Percentiles rank a stretch among this genome's conserved stretches.
Evolutionary conservation across 1,139 yeast genomes (phyloP).

Genomic region (Geotrichum cucujoidarum): DNA sequence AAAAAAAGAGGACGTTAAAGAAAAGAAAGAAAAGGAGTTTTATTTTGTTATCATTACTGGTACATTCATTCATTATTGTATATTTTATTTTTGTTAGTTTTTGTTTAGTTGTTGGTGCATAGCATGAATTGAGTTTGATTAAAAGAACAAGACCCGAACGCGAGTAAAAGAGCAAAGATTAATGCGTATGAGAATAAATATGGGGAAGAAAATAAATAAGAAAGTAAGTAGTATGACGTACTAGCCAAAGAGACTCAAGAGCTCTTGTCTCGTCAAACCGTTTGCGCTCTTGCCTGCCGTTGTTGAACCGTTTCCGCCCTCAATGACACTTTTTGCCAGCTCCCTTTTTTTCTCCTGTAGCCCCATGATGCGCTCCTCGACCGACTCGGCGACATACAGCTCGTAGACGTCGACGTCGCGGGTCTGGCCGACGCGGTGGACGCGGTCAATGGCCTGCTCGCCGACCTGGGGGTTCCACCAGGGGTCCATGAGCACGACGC

Average conservation of each 20-base stretch:
- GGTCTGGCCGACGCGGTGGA: constrained; percentile 55
- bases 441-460: constrained; percentile 60
- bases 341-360: constrained; percentile 48
- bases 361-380: constrained; percentile 47
- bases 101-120: no score
- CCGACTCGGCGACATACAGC: constrained; percentile 43
- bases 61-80: no score
- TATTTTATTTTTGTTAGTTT: no score
- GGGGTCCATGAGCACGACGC: constrained; percentile 53
- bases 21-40: no score
- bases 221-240: background rate
- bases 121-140: no score
- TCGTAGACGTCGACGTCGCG: constrained; percentile 50
- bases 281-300: background rate
- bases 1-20: no score
- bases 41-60: no score
- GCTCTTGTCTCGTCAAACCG: background rate
- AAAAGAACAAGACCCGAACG: no score
- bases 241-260: background rate
- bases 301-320: constrained; percentile 26
- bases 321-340: constrained; percentile 48
- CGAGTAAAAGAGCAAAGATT: no score
- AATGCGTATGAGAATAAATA: no score
- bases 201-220: no score
- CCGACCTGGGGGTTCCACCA: constrained; percentile 65